Evolutionary conservation across 108 stramenopile genomes (phyloP).

Genomic region (Skeletonema marinoi): DNA sequence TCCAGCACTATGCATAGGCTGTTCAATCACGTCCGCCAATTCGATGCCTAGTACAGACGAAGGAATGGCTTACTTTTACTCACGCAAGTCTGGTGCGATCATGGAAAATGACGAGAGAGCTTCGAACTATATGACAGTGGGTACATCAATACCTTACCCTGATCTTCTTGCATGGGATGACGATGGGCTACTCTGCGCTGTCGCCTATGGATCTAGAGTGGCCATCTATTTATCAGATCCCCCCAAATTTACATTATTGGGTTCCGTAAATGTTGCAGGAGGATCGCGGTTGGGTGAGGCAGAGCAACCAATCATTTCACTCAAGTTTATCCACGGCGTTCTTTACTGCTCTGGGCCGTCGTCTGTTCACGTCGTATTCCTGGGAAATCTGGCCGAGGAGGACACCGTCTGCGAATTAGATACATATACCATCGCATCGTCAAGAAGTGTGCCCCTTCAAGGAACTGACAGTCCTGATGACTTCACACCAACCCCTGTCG

Average conservation of each 20-base stretch:
- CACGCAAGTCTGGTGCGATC: conserved; percentile 47
- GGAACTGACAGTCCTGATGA: conserved; percentile 18
- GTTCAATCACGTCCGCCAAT: conserved; percentile 31
- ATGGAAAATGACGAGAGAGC: conserved; percentile 57
- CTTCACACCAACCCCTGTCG: conserved; percentile 15
- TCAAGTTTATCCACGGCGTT: conserved; percentile 76
- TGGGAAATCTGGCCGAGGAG: conserved; percentile 63
- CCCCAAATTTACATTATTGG: conserved; percentile 69
- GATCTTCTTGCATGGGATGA: conserved; percentile 85
- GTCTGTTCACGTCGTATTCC: conserved; percentile 70
- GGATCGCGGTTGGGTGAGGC: conserved; percentile 16
- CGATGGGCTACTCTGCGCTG: conserved; percentile 72
- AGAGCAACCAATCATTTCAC: conserved; percentile 55
- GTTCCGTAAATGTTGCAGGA: conserved; percentile 50
- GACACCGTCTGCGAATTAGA: conserved; percentile 67
- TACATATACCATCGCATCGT: conserved; percentile 59
- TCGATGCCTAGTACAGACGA: conserved; percentile 42
- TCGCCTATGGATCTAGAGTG: conserved; percentile 63
- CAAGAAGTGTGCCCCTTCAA: conserved; percentile 42
- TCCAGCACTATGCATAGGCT: conserved; percentile 76
- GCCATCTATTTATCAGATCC: conserved; percentile 70
- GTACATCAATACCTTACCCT: conserved; percentile 79
- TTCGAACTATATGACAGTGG: conserved; percentile 58
- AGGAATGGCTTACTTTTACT: conserved; percentile 77
- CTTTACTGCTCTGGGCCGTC: conserved; percentile 73